Percentiles rank a stretch among this genome's conserved stretches.
Evolutionary conservation across 129 eudicot genomes (phyloP).

Genomic region (Arctium lappa): DNA sequence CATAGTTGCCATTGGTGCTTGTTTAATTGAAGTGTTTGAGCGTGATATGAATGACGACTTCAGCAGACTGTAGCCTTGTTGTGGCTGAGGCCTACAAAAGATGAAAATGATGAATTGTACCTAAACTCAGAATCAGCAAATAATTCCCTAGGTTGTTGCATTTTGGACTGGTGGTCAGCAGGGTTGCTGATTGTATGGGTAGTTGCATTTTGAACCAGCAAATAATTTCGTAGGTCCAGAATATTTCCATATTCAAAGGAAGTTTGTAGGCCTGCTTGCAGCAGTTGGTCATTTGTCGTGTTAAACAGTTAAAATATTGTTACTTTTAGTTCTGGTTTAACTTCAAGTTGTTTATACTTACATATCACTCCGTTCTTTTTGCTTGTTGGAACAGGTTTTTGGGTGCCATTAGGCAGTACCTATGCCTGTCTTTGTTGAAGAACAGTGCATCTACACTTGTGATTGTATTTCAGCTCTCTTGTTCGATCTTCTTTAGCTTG

Average conservation of each 20-base stretch:
- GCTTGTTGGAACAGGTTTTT: constrained; percentile 60
- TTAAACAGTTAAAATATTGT: background rate
- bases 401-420: constrained; percentile 97
- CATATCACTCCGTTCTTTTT: background rate
- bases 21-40: background rate
- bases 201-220: background rate
- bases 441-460: constrained; percentile 96
- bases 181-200: background rate
- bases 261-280: background rate
- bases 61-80: background rate
- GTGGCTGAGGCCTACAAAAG: background rate
- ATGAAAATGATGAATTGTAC: background rate
- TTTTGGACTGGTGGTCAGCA: background rate
- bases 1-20: background rate
- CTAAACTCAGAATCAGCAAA: background rate
- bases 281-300: background rate
- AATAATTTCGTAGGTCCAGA: background rate
- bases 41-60: background rate
- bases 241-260: background rate
- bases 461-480: constrained; percentile 98
- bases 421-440: constrained; percentile 92
- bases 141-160: background rate
- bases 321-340: background rate
- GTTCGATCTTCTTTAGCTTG: constrained; percentile 94
- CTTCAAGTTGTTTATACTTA: constrained; percentile 11